These are phyloP conservation scores for Xylariomycetidae sp. DNA, from an alignment of 2,329 filamentous ascomycete species.

Conservation along the genomic window DNA sequence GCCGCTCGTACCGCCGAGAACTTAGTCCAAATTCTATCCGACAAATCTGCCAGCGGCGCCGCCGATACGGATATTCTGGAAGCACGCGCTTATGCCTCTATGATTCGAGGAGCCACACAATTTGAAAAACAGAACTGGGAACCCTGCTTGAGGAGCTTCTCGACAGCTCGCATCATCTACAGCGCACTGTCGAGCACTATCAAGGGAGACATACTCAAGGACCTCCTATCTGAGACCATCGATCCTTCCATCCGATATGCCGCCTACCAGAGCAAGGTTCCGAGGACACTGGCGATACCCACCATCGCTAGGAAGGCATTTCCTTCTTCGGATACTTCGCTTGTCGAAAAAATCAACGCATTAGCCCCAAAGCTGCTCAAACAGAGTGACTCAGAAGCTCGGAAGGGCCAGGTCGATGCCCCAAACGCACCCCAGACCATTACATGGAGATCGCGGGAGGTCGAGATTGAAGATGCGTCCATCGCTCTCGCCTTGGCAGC, in stretches of 20 bases:
- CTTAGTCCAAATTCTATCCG: constrained; percentile 62
- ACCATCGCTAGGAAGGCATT: constrained; percentile 78
- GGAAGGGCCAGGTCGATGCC: constrained; percentile 43
- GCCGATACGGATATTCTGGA: constrained; percentile 71
- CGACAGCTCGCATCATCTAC: constrained; percentile 78
- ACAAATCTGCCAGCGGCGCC: constrained; percentile 60
- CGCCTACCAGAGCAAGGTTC: constrained; percentile 85
- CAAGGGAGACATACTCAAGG: constrained; percentile 76
- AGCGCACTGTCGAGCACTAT: constrained; percentile 61
- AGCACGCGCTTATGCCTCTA: constrained; percentile 75
- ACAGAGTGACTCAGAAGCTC: constrained; percentile 45
- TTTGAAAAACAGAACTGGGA: constrained; percentile 91
- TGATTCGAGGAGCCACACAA: constrained; percentile 69
- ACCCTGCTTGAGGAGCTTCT: constrained; percentile 68
- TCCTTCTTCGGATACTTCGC: constrained; percentile 54
- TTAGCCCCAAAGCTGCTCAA: constrained; percentile 65
- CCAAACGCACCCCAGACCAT: constrained; percentile 67
- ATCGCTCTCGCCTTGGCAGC: constrained; percentile 80
- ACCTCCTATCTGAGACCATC: constrained; percentile 78
- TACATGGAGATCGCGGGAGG: constrained; percentile 79
- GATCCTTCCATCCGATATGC: constrained; percentile 94
- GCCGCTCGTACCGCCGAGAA: constrained; percentile 65
- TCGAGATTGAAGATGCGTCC: constrained; percentile 86
- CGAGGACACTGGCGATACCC: constrained; percentile 76
- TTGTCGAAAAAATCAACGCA: constrained; percentile 65